Base-by-base conservation (phyloP, 2,329 filamentous ascomycete genomes). In the Neopestalotiopsis clavispora region DNA sequence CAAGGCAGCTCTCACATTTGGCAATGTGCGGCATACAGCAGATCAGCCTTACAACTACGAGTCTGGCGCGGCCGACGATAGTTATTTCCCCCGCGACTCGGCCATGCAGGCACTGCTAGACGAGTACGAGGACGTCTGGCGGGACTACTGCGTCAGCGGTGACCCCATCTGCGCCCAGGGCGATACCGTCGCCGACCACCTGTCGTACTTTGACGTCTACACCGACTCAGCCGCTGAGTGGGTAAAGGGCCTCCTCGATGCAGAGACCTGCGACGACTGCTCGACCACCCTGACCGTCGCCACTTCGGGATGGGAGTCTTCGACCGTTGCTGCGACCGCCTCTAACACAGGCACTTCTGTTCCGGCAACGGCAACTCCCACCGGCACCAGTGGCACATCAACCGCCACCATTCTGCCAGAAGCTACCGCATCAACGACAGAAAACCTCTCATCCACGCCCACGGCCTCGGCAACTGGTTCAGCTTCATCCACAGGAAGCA, bases 11-110 rank as follows among this genome's bases (percentile, higher is more conserved):
- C 71, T 79, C 56, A 69, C 78, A 42, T 80, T 80, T 59, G 80
- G 80, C 38, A 76, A 80, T 57, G 72, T 74, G 0, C 77, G 78
- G 1, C 80, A 81, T 66, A 80, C 78, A 0, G 77, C 77, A 5
- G 72, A 69, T 68, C 78, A 81, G 69, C 68, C 76, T 14, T 82
- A 77, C 72, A 81, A 81, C 68, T 73, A 74, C 58, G 71, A 77
- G 13, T 71, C 68, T 6, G 78, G 78, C 45, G 71, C 78, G 6
- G 70, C 62, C 60, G 66, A 68, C 14, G 67, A 74, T 49, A 73
- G 78, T 0, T 20, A 42, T 7, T 60, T 40, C 56, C 65, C 65
- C 2, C 65, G 65, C 13, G 17, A 17, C 34, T n/a, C n/a, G 10
- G 17, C 52, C 28, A 30, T 34, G 65, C 34, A 23, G 30, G 34